Percentiles rank a stretch among this genome's conserved stretches.
Evolutionary conservation across 345 rosid species (phyloP).

Genomic region (Eucalyptus rudis): DNA sequence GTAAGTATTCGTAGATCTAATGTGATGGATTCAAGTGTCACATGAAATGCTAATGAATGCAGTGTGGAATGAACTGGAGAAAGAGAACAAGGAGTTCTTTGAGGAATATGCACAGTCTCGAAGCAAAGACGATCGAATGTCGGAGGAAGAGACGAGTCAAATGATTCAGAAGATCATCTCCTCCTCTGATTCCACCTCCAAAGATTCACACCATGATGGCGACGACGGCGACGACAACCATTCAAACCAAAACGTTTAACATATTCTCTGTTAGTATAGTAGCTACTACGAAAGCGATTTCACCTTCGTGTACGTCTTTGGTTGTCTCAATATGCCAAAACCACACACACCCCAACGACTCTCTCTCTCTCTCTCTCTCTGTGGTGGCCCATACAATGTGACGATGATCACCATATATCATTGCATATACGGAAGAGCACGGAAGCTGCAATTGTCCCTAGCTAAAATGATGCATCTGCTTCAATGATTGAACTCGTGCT

Average conservation of each 20-base stretch:
- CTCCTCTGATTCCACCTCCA: conserved; percentile 12
- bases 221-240: background rate
- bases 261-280: background rate
- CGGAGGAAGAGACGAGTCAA: conserved; percentile 73
- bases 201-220: conserved; percentile 14
- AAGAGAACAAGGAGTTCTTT: conserved; percentile 89
- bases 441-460: background rate
- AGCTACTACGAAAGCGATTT: background rate
- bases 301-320: background rate
- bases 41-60: background rate
- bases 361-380: background rate
- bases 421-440: background rate
- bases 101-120: conserved; percentile 51
- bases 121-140: conserved; percentile 55
- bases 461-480: background rate
- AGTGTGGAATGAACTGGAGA: conserved; percentile 94
- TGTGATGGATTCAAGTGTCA: background rate
- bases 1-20: background rate
- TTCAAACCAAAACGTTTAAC: background rate
- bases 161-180: conserved; percentile 71
- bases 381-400: conserved; percentile 6
- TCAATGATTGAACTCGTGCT: background rate
- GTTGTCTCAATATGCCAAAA: background rate
- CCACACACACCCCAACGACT: background rate
- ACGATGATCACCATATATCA: background rate